phyloP scores from a whole-genome alignment of 768 basidiomycete species.

The Podaxis carcinomalis region DNA sequence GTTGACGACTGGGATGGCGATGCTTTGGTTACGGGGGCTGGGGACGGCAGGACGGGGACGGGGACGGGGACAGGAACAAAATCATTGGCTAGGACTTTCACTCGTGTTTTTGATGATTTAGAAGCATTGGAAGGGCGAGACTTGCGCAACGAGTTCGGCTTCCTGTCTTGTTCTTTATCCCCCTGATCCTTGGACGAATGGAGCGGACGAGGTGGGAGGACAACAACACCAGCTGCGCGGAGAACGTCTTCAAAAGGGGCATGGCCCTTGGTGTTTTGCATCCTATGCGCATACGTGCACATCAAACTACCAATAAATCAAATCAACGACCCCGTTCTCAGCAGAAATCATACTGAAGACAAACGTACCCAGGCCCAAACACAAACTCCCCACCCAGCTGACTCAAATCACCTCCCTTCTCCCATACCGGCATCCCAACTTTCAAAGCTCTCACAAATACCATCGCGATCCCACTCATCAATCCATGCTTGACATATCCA shows the following conservation, averaged over 20 bases:
- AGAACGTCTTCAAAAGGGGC: constrained; percentile 69
- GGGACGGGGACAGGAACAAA: not conserved
- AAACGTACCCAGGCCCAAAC: constrained; percentile 39
- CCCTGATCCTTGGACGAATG: not conserved
- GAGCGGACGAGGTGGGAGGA: constrained; percentile 5
- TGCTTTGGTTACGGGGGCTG: not conserved
- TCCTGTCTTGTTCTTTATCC: not conserved
- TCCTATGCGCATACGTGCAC: constrained; percentile 78
- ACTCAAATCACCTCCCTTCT: constrained; percentile 67
- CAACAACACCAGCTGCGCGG: constrained; percentile 42
- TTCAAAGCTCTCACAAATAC: constrained; percentile 68
- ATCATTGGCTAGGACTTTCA: not conserved
- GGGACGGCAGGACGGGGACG: not conserved
- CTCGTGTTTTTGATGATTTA: not conserved
- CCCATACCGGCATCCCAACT: constrained; percentile 79
- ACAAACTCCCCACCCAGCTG: constrained; percentile 91
- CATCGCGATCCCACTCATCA: constrained; percentile 66
- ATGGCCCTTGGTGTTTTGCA: constrained; percentile 74
- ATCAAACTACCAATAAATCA: constrained; percentile 39
- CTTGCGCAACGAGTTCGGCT: not conserved
- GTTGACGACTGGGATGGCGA: not conserved
- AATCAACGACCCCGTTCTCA: not conserved
- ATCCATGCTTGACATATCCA: constrained; percentile 64
- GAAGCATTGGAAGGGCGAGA: not conserved
- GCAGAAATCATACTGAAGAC: too few species aligned